Conservation (phyloP, 352 stramenopile species). For the Thraustochytrium striatum region DNA sequence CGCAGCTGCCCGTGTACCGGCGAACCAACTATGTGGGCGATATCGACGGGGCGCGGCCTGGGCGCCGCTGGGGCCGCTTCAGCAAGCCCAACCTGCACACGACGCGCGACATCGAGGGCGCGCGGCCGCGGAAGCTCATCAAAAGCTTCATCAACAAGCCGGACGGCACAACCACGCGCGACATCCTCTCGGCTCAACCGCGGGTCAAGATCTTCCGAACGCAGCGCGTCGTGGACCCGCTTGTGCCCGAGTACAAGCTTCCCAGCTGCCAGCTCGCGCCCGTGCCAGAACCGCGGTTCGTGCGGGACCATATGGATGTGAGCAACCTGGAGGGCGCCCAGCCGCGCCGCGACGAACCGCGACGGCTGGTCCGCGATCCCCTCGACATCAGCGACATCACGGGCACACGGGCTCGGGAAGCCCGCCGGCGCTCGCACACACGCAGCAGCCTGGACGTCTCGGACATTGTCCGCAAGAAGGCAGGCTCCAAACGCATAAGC, state of each 20-base stretch:
- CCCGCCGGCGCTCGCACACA: not conserved
- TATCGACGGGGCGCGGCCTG: constrained; percentile 27
- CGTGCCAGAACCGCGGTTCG: not conserved
- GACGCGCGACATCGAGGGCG: constrained; percentile 37
- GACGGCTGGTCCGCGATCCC: not conserved
- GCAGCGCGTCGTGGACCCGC: constrained; percentile 36
- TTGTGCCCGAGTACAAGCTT: constrained; percentile 11
- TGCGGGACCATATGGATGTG: constrained; percentile 25
- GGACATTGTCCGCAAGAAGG: constrained; percentile 17
- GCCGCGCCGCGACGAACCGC: not conserved
- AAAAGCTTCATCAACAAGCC: constrained; percentile 4
- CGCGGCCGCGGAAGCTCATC: constrained; percentile 3
- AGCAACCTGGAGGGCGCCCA: constrained; percentile 13
- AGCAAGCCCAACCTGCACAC: constrained; percentile 23
- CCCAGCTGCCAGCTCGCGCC: not conserved
- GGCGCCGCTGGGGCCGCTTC: not conserved
- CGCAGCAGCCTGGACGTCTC: not conserved
- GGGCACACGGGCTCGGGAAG: not conserved
- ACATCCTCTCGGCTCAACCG: constrained; percentile 12
- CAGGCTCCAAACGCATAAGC: constrained; percentile 1
- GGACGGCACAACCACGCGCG: constrained; percentile 4
- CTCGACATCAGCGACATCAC: not conserved
- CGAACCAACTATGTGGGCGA: constrained; percentile 25
- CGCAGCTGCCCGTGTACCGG: not conserved
- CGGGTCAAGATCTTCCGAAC: constrained; percentile 31